Percentiles rank a stretch among this genome's conserved stretches.
phyloP scores from a whole-genome alignment of 805 yeast genomes.

The Zygosaccharomyces siamensis region DNA sequence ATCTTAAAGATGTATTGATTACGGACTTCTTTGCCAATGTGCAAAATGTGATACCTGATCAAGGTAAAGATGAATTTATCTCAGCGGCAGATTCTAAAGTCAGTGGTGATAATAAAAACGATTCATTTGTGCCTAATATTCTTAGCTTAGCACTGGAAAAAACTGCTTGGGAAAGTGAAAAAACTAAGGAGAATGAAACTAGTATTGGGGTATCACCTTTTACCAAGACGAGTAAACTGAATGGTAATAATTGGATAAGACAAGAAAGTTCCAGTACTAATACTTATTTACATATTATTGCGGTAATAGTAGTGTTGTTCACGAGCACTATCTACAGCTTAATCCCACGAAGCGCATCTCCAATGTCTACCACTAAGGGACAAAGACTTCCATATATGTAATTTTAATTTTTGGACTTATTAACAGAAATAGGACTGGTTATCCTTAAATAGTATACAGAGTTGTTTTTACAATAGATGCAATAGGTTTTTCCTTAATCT shows the following conservation, averaged over 20 bases:
- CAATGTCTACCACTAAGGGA: not conserved
- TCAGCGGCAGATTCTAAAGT: not conserved
- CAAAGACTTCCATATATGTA: slow-evolving; percentile 2
- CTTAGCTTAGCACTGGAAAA: slow-evolving; percentile 18
- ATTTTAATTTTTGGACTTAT: not conserved
- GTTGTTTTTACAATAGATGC: not conserved
- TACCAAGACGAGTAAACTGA: slow-evolving; percentile 6
- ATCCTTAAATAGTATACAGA: not conserved
- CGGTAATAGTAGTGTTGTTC: not conserved
- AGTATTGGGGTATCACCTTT: not conserved
- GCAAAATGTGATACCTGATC: slow-evolving; percentile 69
- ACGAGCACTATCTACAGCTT: not conserved
- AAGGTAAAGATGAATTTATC: slow-evolving; percentile 43
- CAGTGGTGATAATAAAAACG: slow-evolving; percentile 3
- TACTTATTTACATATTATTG: not conserved
- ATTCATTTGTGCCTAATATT: slow-evolving; percentile 12
- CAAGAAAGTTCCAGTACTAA: not conserved
- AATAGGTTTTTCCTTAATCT: not conserved
- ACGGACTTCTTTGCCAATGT: slow-evolving; percentile 95
- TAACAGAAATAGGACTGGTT: not conserved
- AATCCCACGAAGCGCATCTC: not conserved
- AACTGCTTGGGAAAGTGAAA: slow-evolving; percentile 1
- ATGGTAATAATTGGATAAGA: not conserved
- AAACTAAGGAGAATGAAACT: not conserved
- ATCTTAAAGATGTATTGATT: slow-evolving; percentile 56